Evolutionary conservation across 139 green algal species (phyloP).

Genomic region (Tetradesmus obliquus): DNA sequence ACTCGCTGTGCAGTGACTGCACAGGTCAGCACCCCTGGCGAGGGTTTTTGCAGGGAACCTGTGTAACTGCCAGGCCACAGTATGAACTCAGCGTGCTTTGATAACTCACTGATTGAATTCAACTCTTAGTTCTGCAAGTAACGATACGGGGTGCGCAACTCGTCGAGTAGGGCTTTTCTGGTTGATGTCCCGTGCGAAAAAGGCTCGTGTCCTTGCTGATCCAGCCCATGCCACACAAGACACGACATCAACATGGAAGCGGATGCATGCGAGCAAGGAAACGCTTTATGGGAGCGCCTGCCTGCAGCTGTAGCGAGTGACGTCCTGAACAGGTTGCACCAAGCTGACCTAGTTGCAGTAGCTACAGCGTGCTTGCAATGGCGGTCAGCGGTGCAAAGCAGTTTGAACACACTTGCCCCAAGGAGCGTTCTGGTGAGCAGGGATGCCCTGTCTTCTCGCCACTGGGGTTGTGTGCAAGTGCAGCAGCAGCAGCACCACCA

Average conservation of each 20-base stretch:
- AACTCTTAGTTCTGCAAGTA: no score
- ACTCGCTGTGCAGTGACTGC: not conserved
- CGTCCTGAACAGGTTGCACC: not conserved
- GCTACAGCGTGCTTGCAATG: not conserved
- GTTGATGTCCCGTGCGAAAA: not conserved
- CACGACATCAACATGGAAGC: not conserved
- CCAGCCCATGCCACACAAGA: not conserved
- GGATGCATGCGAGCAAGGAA: not conserved
- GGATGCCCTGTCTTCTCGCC: not conserved
- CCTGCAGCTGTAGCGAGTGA: not conserved
- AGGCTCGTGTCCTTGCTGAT: not conserved
- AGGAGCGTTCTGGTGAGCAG: constrained; percentile 5
- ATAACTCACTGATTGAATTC: not conserved
- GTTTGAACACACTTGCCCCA: not conserved
- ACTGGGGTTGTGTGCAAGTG: not conserved
- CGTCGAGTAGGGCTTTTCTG: not conserved
- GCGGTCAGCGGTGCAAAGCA: not conserved
- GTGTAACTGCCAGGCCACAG: not conserved
- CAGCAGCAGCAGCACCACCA: not conserved
- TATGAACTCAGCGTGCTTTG: not conserved
- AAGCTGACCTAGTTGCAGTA: not conserved
- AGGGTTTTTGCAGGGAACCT: not conserved
- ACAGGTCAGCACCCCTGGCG: not conserved
- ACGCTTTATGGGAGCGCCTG: constrained; percentile 1
- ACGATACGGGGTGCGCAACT: not conserved